phyloP scores from a whole-genome alignment of 768 basidiomycete species.

The Pleurotus tuber-regium region DNA sequence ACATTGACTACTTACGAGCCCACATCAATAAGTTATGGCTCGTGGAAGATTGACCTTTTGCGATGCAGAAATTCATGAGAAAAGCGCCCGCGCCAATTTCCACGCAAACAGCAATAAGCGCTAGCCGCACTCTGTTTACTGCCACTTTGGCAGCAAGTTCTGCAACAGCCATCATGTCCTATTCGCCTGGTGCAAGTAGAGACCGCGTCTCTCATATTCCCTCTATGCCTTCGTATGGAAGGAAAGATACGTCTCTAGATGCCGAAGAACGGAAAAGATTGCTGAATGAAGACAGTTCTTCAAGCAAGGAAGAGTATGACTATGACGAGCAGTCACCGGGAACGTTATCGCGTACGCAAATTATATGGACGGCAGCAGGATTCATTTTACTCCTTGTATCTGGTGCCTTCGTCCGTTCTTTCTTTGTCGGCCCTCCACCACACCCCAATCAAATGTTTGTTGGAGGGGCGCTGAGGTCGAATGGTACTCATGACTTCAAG shows the following conservation, averaged over 20 bases:
- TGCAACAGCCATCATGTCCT: background rate
- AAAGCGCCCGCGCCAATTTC: too few relatives aligned
- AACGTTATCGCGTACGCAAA: slow-evolving; percentile 37
- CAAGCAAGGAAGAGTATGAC: slow-evolving; percentile 23
- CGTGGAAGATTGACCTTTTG: too few relatives aligned
- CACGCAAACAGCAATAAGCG: too few relatives aligned
- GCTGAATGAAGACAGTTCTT: slow-evolving; percentile 24
- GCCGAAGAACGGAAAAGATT: slow-evolving; percentile 40
- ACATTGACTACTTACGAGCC: too few relatives aligned
- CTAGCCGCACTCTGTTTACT: too few relatives aligned
- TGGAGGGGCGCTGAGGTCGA: slow-evolving; percentile 51
- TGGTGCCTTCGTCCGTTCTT: slow-evolving; percentile 37
- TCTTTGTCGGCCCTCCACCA: slow-evolving; percentile 26
- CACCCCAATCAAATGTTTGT: slow-evolving; percentile 32
- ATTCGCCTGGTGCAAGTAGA: background rate
- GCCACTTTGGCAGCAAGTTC: too few relatives aligned
- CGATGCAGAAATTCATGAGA: too few relatives aligned
- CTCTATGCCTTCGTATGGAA: background rate
- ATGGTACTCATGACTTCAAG: slow-evolving; percentile 82
- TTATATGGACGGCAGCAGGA: slow-evolving; percentile 32
- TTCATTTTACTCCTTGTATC: slow-evolving; percentile 42
- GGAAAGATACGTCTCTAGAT: background rate
- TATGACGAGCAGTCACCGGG: slow-evolving; percentile 18
- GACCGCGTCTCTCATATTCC: background rate
- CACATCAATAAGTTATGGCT: too few relatives aligned